Evolutionary conservation across 441 rosid genomes (phyloP).

Genomic region (Manihot esculenta): DNA sequence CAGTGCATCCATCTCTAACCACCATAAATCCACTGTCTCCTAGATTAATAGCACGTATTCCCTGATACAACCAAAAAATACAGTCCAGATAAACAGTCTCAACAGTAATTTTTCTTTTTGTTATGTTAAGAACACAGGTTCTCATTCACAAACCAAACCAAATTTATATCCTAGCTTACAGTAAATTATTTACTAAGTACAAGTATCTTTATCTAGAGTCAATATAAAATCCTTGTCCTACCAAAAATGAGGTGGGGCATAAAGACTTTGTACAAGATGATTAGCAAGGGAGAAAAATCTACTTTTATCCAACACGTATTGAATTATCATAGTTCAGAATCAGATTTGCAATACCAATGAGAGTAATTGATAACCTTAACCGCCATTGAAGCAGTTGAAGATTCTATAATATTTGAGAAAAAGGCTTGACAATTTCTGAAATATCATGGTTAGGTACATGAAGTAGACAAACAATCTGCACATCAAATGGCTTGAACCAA

Average conservation of each 20-base stretch:
- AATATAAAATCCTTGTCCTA: neutral
- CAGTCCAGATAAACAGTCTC: neutral
- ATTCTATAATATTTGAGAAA: neutral
- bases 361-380: neutral
- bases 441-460: too few relatives aligned
- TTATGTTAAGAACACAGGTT: too few relatives aligned
- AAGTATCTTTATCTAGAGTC: neutral
- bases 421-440: neutral
- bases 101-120: too few relatives aligned
- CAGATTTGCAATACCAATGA: neutral
- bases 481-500: neutral
- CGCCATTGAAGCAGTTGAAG: neutral
- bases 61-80: conserved; percentile 33
- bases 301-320: neutral
- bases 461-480: neutral
- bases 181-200: neutral
- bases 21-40: conserved; percentile 96
- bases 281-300: neutral
- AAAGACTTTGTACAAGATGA: neutral
- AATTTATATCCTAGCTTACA: neutral
- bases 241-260: neutral
- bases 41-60: conserved; percentile 61
- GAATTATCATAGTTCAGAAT: neutral
- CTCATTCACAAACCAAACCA: neutral
- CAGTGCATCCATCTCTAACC: conserved; percentile 74